phyloP scores from a whole-genome alignment of 352 stramenopile species.

The Globisporangium perplexum region DNA sequence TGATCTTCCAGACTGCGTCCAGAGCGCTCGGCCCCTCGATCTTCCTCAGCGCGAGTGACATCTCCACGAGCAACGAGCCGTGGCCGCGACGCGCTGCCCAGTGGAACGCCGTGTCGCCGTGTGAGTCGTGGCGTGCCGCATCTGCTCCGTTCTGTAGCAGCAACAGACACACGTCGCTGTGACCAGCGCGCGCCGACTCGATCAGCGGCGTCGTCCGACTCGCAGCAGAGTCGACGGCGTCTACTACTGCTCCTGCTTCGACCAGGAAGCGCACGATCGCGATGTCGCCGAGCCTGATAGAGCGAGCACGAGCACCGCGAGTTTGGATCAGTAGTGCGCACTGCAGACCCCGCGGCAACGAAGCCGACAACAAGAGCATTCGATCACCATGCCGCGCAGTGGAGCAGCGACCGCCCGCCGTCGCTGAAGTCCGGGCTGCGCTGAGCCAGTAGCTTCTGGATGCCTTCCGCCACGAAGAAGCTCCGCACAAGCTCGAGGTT shows the following conservation, averaged over 20 bases:
- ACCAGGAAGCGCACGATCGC: constrained; percentile 35
- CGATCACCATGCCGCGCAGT: constrained; percentile 54
- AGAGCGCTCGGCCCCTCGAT: constrained; percentile 17
- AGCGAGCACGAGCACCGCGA: background rate
- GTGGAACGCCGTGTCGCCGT: constrained; percentile 68
- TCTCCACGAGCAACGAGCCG: constrained; percentile 39
- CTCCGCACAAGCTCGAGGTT: constrained; percentile 46
- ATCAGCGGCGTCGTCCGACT: constrained; percentile 53
- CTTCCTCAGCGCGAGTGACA: constrained; percentile 35
- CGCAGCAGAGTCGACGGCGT: constrained; percentile 44
- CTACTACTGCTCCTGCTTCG: constrained; percentile 31
- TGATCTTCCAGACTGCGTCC: constrained; percentile 37
- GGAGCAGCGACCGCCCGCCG: constrained; percentile 53
- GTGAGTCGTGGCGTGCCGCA: constrained; percentile 31
- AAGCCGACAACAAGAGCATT: background rate
- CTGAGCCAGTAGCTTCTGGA: constrained; percentile 29
- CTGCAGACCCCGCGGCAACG: no score
- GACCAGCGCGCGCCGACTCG: constrained; percentile 50
- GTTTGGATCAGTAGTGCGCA: background rate
- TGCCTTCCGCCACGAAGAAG: constrained; percentile 62
- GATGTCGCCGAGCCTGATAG: constrained; percentile 32
- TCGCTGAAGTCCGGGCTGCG: constrained; percentile 39
- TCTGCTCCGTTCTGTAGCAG: constrained; percentile 44
- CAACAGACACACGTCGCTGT: constrained; percentile 35
- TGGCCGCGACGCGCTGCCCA: constrained; percentile 52